phyloP scores from a whole-genome alignment of 1,284 basidiomycete species.

The Cerrena zonata region DNA sequence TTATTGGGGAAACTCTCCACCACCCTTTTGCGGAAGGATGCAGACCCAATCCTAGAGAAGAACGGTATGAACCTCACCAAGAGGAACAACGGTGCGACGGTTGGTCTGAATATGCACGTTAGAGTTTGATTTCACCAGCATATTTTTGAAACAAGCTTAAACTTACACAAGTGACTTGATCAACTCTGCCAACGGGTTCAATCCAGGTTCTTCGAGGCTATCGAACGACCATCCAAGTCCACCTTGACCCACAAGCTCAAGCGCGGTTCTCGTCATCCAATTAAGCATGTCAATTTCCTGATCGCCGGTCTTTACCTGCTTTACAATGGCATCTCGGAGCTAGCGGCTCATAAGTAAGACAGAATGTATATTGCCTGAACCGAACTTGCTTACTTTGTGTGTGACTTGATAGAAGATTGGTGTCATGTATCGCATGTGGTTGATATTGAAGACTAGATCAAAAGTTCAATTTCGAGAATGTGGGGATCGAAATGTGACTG shows the following conservation, averaged over 20 bases:
- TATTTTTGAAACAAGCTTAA: conserved; percentile 9
- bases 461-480: not conserved
- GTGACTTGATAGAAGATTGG: conserved; percentile 4
- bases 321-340: conserved; percentile 15
- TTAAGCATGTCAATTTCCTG: conserved; percentile 30
- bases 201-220: conserved; percentile 21
- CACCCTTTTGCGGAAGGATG: conserved; percentile 11
- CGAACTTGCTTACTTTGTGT: not conserved
- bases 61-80: conserved; percentile 28
- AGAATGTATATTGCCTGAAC: not conserved
- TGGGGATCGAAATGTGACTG: not conserved
- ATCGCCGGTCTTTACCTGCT: conserved; percentile 11
- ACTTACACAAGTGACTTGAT: conserved; percentile 25
- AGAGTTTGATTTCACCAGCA: not conserved
- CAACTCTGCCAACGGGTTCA: conserved; percentile 26
- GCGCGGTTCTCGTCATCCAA: conserved; percentile 35
- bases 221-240: conserved; percentile 40
- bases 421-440: conserved; percentile 8
- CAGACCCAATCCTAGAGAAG: conserved; percentile 19
- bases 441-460: conserved; percentile 8
- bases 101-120: conserved; percentile 15
- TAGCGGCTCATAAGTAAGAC: not conserved
- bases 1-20: conserved; percentile 15
- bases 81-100: conserved; percentile 14
- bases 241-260: conserved; percentile 30